Conservation (phyloP, 1,139 yeast genomes). For the Zygosaccharomyces pseudobailii region DNA sequence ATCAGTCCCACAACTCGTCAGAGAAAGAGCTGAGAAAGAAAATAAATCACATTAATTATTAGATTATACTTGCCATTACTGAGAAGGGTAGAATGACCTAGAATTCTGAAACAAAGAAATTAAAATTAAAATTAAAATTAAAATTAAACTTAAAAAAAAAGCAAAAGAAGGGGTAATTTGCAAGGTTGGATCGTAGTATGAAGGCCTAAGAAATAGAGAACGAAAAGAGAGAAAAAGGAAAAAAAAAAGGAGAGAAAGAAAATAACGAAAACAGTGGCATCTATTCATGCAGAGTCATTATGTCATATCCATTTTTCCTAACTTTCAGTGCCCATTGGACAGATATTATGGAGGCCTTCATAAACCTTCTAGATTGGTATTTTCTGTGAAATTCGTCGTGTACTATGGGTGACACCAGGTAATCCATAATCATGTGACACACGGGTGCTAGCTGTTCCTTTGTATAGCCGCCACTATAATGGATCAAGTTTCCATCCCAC, state of each 20-base stretch:
- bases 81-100: not conserved
- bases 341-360: conserved; percentile 86
- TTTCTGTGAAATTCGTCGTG: conserved; percentile 94
- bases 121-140: not conserved
- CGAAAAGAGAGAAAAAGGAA: conserved; percentile 1
- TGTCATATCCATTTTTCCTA: conserved; percentile 36
- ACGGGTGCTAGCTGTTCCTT: conserved; percentile 68
- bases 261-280: conserved; percentile 1
- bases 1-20: too few relatives aligned
- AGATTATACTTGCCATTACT: not conserved
- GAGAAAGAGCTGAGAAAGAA: not conserved
- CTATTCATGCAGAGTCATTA: conserved; percentile 36
- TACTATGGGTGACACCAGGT: conserved; percentile 74
- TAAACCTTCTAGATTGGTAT: conserved; percentile 83
- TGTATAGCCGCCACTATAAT: conserved; percentile 89
- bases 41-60: not conserved
- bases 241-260: conserved; percentile 2
- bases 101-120: not conserved
- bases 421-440: conserved; percentile 69
- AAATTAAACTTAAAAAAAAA: conserved; percentile 1
- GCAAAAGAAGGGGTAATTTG: not conserved
- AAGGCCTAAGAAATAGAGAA: not conserved
- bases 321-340: conserved; percentile 81
- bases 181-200: not conserved
- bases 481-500: conserved; percentile 80